These are phyloP conservation scores for Ligustrum vulgare DNA, from an alignment of 257 asterid species.

Conservation along the genomic window DNA sequence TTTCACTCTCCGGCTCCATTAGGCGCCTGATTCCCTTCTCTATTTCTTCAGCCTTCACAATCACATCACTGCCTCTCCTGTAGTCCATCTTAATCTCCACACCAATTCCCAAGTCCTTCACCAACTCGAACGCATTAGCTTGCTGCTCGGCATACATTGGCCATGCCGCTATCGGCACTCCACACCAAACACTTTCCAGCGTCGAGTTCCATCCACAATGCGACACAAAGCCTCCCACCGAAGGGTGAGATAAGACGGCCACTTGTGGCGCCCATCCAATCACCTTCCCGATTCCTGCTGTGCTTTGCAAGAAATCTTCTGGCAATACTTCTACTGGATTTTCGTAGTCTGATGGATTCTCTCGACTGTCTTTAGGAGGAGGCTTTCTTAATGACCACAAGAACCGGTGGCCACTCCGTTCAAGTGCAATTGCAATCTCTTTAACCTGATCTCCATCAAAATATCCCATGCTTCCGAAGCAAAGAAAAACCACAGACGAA, in stretches of 20 bases:
- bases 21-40: conserved; percentile 19
- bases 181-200: conserved; percentile 40
- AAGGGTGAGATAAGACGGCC: conserved; percentile 32
- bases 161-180: conserved; percentile 42
- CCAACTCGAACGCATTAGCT: conserved; percentile 32
- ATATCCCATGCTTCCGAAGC: conserved; percentile 38
- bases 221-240: conserved; percentile 45
- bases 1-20: conserved; percentile 29
- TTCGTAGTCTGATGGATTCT: conserved; percentile 21
- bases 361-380: conserved; percentile 4
- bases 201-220: conserved; percentile 52
- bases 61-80: background rate
- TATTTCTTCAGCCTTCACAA: conserved; percentile 22
- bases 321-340: conserved; percentile 26
- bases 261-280: conserved; percentile 48
- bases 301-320: conserved; percentile 37
- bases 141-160: conserved; percentile 48
- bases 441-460: conserved; percentile 32
- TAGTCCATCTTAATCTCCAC: conserved; percentile 35
- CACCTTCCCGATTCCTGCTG: conserved; percentile 30
- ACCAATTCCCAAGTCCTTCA: conserved; percentile 32
- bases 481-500: conserved; percentile 37
- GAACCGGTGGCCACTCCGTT: conserved; percentile 28
- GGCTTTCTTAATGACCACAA: conserved; percentile 49
- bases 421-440: conserved; percentile 39